A percentile compares a stretch with the other conserved stretches of the same genome.
Evolutionary conservation across 208 protist genomes (phyloP).

Genomic region (Strigomonas culicis): DNA sequence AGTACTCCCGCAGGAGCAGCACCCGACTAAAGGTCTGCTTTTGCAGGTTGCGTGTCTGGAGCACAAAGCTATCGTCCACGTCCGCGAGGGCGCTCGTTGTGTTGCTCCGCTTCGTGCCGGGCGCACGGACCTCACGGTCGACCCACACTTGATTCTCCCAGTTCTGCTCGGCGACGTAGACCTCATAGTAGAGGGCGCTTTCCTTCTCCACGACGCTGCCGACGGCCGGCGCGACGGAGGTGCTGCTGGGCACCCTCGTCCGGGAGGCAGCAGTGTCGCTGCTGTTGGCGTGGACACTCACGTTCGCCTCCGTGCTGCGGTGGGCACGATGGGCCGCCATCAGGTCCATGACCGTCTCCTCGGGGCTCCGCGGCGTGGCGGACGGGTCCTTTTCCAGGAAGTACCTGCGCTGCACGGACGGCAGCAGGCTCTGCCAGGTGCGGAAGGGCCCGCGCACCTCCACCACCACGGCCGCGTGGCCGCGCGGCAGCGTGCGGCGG

Average conservation of each 20-base stretch:
- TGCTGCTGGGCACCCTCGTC: too few species aligned
- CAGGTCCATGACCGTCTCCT: neutral
- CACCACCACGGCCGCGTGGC: conserved; percentile 65
- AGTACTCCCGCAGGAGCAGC: conserved; percentile 35
- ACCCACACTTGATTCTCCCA: conserved; percentile 27
- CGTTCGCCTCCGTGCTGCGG: too few species aligned
- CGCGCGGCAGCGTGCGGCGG: conserved; percentile 23
- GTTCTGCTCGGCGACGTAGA: conserved; percentile 70
- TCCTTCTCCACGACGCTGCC: too few species aligned
- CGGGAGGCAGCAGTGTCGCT: too few species aligned
- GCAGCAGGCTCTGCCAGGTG: conserved; percentile 7
- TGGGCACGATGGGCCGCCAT: too few species aligned
- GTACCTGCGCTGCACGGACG: neutral
- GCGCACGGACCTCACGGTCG: neutral
- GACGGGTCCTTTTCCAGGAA: conserved; percentile 11
- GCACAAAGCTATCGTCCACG: neutral
- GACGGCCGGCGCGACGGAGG: too few species aligned
- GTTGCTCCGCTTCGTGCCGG: neutral
- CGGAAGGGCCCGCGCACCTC: conserved; percentile 38
- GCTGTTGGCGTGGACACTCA: too few species aligned
- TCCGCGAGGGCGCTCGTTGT: neutral
- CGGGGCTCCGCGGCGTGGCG: neutral
- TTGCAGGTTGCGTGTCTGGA: neutral
- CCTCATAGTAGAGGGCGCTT: conserved; percentile 23
- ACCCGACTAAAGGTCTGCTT: conserved; percentile 23